These are phyloP conservation scores for Hypericum perforatum DNA, from an alignment of 345 rosid species.

Conservation along the genomic window DNA sequence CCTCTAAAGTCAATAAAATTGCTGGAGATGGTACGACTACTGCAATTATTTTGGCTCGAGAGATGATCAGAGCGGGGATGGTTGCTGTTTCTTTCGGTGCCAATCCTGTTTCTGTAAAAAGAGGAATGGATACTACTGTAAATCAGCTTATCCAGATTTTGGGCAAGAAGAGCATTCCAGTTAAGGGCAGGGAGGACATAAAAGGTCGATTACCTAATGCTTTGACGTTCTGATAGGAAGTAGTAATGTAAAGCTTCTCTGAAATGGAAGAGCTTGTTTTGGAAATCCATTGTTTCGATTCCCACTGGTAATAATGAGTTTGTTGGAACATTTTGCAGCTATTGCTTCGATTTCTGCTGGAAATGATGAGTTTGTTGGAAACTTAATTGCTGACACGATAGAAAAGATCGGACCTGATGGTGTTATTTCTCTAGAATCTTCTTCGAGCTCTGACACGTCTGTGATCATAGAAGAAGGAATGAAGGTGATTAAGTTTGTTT, in stretches of 20 bases:
- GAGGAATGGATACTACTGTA: constrained; percentile 56
- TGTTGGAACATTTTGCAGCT: constrained; percentile 31
- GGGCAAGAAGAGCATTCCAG: constrained; percentile 44
- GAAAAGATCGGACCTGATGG: constrained; percentile 83
- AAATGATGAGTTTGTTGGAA: constrained; percentile 64
- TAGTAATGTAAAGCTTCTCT: too few species aligned
- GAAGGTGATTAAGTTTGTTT: constrained; percentile 38
- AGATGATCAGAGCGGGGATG: constrained; percentile 60
- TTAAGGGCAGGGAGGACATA: constrained; percentile 51
- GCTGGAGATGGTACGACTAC: constrained; percentile 95
- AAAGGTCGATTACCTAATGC: constrained; percentile 36
- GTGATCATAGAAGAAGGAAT: constrained; percentile 77
- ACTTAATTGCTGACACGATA: constrained; percentile 60
- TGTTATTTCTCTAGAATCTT: constrained; percentile 65
- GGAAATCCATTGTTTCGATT: background rate
- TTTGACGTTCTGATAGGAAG: background rate
- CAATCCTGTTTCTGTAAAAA: constrained; percentile 59
- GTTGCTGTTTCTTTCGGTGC: constrained; percentile 75
- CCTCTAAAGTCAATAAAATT: constrained; percentile 59
- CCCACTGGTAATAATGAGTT: background rate
- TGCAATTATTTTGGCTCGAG: constrained; percentile 74
- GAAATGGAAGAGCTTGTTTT: too few species aligned
- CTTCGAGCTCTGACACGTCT: constrained; percentile 58
- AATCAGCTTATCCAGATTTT: constrained; percentile 43
- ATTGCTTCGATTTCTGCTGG: constrained; percentile 92